Conservation (phyloP, 805 yeast genomes). For the Saturnispora gosingensis region DNA sequence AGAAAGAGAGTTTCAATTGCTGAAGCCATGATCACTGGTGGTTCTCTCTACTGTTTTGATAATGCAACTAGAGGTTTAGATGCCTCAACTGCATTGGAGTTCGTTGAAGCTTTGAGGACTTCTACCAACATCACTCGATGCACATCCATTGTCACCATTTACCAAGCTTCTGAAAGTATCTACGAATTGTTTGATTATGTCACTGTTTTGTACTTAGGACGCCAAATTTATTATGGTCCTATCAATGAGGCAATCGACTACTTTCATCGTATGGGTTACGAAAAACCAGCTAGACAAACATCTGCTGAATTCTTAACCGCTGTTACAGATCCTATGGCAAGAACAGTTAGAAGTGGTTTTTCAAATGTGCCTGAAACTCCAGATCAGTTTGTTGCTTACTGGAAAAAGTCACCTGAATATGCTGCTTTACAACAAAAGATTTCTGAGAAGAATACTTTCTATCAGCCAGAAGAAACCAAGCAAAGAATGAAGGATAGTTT, state of each 20-base stretch:
- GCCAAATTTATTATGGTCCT: slow-evolving; percentile 53
- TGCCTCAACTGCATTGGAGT: slow-evolving; percentile 62
- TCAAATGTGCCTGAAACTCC: slow-evolving; percentile 49
- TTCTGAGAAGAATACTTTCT: slow-evolving; percentile 26
- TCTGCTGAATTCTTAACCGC: slow-evolving; percentile 62
- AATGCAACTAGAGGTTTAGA: slow-evolving; percentile 66
- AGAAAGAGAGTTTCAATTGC: slow-evolving; percentile 64
- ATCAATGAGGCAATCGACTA: slow-evolving; percentile 42
- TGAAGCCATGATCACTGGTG: slow-evolving; percentile 48
- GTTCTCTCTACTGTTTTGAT: slow-evolving; percentile 53
- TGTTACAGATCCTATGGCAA: slow-evolving; percentile 56
- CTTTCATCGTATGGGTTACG: slow-evolving; percentile 53
- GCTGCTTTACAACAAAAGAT: slow-evolving; percentile 27
- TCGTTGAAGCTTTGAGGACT: slow-evolving; percentile 48
- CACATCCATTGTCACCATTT: slow-evolving; percentile 56
- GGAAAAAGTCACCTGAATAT: slow-evolving; percentile 51
- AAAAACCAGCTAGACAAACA: slow-evolving; percentile 54
- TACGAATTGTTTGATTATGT: slow-evolving; percentile 54
- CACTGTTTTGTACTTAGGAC: slow-evolving; percentile 50
- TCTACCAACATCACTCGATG: slow-evolving; percentile 46
- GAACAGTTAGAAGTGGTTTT: slow-evolving; percentile 38
- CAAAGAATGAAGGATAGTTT: slow-evolving; percentile 25
- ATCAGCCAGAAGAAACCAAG: slow-evolving; percentile 27
- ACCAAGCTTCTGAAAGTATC: slow-evolving; percentile 60
- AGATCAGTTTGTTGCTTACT: slow-evolving; percentile 47